Evolutionary conservation across 176 grass and related monocot genomes (phyloP).

Genomic region (Rhynchospora tenuis): DNA sequence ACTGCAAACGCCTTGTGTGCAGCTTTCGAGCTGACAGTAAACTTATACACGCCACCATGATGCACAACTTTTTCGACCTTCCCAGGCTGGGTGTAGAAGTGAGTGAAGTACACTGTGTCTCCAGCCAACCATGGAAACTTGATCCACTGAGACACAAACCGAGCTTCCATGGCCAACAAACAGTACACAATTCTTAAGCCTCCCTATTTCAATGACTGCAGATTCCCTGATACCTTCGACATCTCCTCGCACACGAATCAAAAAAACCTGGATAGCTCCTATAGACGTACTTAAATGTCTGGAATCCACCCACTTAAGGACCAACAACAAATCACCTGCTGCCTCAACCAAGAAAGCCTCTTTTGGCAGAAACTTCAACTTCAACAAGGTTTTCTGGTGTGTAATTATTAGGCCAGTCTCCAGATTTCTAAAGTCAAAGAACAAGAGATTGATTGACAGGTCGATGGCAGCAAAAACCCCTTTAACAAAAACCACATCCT

Average conservation of each 20-base stretch:
- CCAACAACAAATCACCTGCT: not conserved
- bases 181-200: not conserved
- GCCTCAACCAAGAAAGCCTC: not conserved
- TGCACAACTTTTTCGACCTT: not conserved
- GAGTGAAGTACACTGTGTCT: not conserved
- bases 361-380: not conserved
- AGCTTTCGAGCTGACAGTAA: too few species aligned
- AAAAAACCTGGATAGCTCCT: not conserved
- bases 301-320: not conserved
- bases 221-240: not conserved
- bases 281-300: not conserved
- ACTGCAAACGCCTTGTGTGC: too few species aligned
- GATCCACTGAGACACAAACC: not conserved
- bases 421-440: not conserved
- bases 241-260: not conserved
- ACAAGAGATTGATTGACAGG: not conserved
- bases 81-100: not conserved
- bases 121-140: not conserved
- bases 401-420: not conserved
- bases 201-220: too few species aligned
- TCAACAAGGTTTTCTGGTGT: not conserved
- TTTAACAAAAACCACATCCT: not conserved
- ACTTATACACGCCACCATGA: too few species aligned
- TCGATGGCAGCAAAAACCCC: not conserved
- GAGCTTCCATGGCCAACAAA: not conserved